Evolutionary conservation across 1,139 yeast genomes (phyloP).

Genomic region (Blastobotrys persicus): DNA sequence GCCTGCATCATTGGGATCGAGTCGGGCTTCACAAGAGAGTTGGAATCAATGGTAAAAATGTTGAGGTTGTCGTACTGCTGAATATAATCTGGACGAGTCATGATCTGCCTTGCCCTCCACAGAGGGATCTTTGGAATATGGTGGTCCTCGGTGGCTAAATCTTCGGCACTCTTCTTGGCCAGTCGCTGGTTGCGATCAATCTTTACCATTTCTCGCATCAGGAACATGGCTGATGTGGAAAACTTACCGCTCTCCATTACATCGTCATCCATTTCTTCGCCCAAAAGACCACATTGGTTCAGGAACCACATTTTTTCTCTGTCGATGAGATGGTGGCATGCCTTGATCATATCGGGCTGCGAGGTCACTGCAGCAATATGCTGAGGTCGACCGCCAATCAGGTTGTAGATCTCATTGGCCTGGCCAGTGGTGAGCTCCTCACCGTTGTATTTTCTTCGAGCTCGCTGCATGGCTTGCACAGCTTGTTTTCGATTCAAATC

Average conservation of each 20-base stretch:
- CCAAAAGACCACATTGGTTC: constrained; percentile 77
- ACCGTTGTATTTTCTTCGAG: constrained; percentile 51
- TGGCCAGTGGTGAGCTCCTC: constrained; percentile 40
- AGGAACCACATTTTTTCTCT: constrained; percentile 83
- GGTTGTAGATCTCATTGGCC: constrained; percentile 59
- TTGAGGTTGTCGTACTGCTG: constrained; percentile 72
- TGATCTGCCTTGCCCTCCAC: constrained; percentile 81
- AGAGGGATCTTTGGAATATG: constrained; percentile 69
- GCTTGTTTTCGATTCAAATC: constrained; percentile 63
- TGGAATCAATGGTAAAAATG: constrained; percentile 72
- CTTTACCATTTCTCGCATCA: constrained; percentile 69
- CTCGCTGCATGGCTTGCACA: constrained; percentile 52
- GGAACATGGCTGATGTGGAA: constrained; percentile 70
- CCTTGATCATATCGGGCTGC: constrained; percentile 56
- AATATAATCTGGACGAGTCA: constrained; percentile 82
- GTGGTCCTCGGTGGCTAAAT: constrained; percentile 43
- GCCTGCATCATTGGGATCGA: constrained; percentile 90
- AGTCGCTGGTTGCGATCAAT: constrained; percentile 46
- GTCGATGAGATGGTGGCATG: constrained; percentile 71
- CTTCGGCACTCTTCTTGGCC: constrained; percentile 26
- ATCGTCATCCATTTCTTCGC: constrained; percentile 81
- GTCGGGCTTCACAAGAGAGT: constrained; percentile 72
- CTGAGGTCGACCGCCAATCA: constrained; percentile 84
- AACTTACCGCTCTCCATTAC: constrained; percentile 86
- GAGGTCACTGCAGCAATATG: constrained; percentile 74